Conservation (phyloP, 805 yeast genomes). For the Metschnikowia continentalis region DNA sequence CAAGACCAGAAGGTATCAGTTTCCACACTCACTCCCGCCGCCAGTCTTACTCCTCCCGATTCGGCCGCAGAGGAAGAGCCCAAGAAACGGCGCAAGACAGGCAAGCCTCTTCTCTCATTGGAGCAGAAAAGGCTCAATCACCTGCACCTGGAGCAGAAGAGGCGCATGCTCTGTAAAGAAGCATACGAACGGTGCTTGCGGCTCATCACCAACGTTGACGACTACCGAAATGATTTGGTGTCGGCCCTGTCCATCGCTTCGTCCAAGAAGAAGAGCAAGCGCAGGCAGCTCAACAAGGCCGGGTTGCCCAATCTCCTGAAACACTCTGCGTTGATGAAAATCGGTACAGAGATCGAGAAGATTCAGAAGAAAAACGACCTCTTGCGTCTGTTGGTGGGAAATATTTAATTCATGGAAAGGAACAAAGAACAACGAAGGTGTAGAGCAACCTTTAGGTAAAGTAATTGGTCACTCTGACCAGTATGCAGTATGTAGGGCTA, state of each 20-base stretch:
- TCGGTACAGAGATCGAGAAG: slow-evolving; percentile 34
- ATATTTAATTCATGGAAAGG: not conserved
- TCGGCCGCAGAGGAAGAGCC: slow-evolving; percentile 22
- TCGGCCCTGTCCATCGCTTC: slow-evolving; percentile 15
- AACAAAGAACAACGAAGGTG: too few relatives aligned
- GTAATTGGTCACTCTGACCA: too few relatives aligned
- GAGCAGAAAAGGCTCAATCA: slow-evolving; percentile 42
- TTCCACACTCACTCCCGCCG: not conserved
- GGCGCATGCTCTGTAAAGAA: slow-evolving; percentile 41
- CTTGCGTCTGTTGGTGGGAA: slow-evolving; percentile 24
- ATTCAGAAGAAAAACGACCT: slow-evolving; percentile 31
- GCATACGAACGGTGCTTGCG: slow-evolving; percentile 42
- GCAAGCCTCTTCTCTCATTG: slow-evolving; percentile 34
- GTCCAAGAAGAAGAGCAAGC: slow-evolving; percentile 28
- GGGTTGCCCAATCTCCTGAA: slow-evolving; percentile 44
- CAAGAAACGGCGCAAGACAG: slow-evolving; percentile 26
- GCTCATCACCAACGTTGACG: slow-evolving; percentile 38
- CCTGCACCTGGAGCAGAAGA: slow-evolving; percentile 40
- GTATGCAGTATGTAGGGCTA: too few relatives aligned
- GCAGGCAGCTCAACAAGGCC: slow-evolving; percentile 38
- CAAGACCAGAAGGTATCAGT: not conserved
- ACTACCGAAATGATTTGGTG: slow-evolving; percentile 30
- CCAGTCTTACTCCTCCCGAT: slow-evolving; percentile 13
- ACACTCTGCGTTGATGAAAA: slow-evolving; percentile 39
- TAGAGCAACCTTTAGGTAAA: too few relatives aligned